Base-by-base conservation (phyloP, 768 basidiomycete species). In the Floccularia luteovirens region DNA sequence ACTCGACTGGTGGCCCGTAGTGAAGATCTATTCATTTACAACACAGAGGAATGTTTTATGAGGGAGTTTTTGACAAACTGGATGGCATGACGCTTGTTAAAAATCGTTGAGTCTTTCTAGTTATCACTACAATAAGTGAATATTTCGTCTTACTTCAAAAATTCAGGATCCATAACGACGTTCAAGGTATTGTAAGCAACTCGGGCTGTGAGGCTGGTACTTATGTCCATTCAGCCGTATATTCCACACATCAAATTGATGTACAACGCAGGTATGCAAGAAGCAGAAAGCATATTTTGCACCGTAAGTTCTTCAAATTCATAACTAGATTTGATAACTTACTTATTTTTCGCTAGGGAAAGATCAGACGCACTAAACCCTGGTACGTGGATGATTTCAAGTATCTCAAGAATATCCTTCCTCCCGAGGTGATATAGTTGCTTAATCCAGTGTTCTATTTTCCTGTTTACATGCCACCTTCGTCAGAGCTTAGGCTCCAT, bases 331-430 rank as follows among this genome's bases (percentile, higher is more conserved):
- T 4, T 16, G 21, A 47, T 49, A 17, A 47, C 55, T 36, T 55
- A 36, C 58, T 51, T 35, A 12, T 20, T n/a, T 6, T 38, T 24
- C n/a, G 21, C 27, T 48, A 82, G 70, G 68, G 75, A 14, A 83
- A 82, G 57, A 77, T 84, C 45, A 75, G 58, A 58, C 70, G 79
- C 32, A 74, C 69, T 6, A 69, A 67, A 45, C 69, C 78, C 0
- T 79, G 82, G 48, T 83, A 82, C 49, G 53, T 76, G 6, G 68
- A 78, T 20, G 73, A 82, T 44, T 84, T 79, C 52, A 72, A 77
- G 42, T 73, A 66, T 36, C 59, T 82, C 42, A 82, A 79, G 56
- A 59, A 56, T 20, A 51, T 80, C 14, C 77, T 82, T 19, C 51
- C 72, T 13, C 64, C 73, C 5, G 70, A 82, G 59, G 78, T 75